Percentiles rank a stretch among this genome's conserved stretches.
phyloP scores from a whole-genome alignment of 1,139 yeast species.

The Sugiyamaella paludigena region DNA sequence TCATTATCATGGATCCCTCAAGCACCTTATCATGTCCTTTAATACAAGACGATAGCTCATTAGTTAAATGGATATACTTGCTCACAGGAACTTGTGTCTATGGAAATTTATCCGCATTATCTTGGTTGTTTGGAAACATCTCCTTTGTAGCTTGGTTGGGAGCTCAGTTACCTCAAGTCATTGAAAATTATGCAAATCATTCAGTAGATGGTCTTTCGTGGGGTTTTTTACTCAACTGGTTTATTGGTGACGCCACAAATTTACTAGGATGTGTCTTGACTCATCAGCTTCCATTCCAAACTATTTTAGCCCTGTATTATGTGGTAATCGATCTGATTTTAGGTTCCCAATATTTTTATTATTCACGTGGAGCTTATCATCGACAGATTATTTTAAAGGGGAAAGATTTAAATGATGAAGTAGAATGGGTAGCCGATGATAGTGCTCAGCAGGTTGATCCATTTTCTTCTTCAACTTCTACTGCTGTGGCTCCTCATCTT shows the following conservation, averaged over 20 bases:
- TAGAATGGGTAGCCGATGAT: background rate
- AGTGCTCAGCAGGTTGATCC: background rate
- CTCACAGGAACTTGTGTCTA: conserved; percentile 35
- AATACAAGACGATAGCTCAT: conserved; percentile 23
- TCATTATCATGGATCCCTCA: too few species aligned
- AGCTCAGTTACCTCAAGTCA: conserved; percentile 85
- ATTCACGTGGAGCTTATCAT: conserved; percentile 37
- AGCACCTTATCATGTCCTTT: conserved; percentile 20
- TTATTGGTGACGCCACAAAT: conserved; percentile 79
- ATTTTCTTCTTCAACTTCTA: background rate
- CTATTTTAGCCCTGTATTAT: conserved; percentile 71
- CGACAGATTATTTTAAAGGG: conserved; percentile 17
- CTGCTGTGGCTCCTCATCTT: background rate
- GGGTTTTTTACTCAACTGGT: conserved; percentile 74
- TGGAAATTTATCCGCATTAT: conserved; percentile 30
- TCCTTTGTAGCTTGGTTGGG: conserved; percentile 71
- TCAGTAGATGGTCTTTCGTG: conserved; percentile 87
- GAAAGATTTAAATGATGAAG: conserved; percentile 4
- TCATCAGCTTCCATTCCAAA: conserved; percentile 72
- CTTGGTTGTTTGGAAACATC: conserved; percentile 45
- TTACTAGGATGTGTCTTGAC: conserved; percentile 78
- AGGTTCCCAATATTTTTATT: conserved; percentile 75
- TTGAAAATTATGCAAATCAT: conserved; percentile 67
- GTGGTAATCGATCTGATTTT: conserved; percentile 67
- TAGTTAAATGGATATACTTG: conserved; percentile 33